A percentile compares a stretch with the other conserved stretches of the same genome.
These are phyloP conservation scores for Boechera divaricarpa DNA, from an alignment of 345 rosid genomes.

Conservation along the genomic window DNA sequence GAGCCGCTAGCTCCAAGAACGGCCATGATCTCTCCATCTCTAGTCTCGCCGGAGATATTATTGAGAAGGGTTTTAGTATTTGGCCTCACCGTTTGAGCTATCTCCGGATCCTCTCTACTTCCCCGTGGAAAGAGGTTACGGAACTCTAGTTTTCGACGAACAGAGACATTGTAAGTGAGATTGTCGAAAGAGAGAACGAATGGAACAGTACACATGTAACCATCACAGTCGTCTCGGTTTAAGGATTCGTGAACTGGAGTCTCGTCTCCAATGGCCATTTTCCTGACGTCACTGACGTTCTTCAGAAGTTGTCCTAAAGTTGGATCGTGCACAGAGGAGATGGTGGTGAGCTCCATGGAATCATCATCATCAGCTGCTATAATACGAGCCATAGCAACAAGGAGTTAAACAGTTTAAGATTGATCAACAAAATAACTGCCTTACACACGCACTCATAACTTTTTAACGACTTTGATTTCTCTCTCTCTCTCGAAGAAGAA, in stretches of 20 bases:
- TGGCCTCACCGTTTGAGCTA: conserved; percentile 47
- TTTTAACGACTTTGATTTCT: background rate
- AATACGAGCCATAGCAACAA: conserved; percentile 42
- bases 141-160: conserved; percentile 55
- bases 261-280: conserved; percentile 71
- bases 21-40: conserved; percentile 89
- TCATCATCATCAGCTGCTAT: conserved; percentile 48
- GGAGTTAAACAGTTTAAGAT: background rate
- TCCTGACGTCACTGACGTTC: conserved; percentile 68
- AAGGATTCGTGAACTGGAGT: conserved; percentile 68
- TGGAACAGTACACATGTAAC: conserved; percentile 54
- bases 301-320: conserved; percentile 82
- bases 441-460: conserved; percentile 21
- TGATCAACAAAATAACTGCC: background rate
- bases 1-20: conserved; percentile 97
- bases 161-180: conserved; percentile 74
- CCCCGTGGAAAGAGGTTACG: conserved; percentile 48
- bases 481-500: background rate
- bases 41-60: conserved; percentile 85
- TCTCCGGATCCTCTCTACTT: conserved; percentile 45
- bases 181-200: conserved; percentile 79
- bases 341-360: conserved; percentile 52
- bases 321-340: conserved; percentile 39
- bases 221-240: conserved; percentile 42
- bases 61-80: conserved; percentile 75